A percentile compares a stretch with the other conserved stretches of the same genome.
Conservation (phyloP, 495 filamentous ascomycete species). For the Penicillium roqueforti region DNA sequence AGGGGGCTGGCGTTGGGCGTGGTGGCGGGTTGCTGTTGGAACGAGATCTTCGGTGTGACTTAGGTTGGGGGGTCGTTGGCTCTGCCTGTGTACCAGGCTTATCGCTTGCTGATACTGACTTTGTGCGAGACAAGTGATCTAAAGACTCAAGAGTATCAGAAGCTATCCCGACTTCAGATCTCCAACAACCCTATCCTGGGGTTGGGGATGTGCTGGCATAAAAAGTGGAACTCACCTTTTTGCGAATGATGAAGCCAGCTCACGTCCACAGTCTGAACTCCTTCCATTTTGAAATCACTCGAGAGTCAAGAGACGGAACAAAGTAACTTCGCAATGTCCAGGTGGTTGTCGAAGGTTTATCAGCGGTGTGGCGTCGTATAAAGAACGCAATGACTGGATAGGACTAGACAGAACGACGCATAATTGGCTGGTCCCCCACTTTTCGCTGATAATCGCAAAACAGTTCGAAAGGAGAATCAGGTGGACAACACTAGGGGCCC, state of each 20-base stretch:
- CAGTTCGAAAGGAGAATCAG: slow-evolving; percentile 1
- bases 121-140: slow-evolving; percentile 40
- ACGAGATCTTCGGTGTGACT: slow-evolving; percentile 23
- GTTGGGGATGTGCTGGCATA: neutral
- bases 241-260: slow-evolving; percentile 66
- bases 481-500: slow-evolving; percentile 6
- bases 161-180: slow-evolving; percentile 3
- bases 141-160: slow-evolving; percentile 8
- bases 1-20: slow-evolving; percentile 16
- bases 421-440: slow-evolving; percentile 27
- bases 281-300: slow-evolving; percentile 48
- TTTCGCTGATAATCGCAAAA: slow-evolving; percentile 3
- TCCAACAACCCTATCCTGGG: neutral
- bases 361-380: slow-evolving; percentile 24
- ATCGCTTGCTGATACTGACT: slow-evolving; percentile 37
- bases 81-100: slow-evolving; percentile 24
- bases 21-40: slow-evolving; percentile 24
- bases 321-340: neutral
- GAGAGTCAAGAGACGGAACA: neutral
- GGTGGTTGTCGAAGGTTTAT: slow-evolving; percentile 1
- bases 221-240: slow-evolving; percentile 46
- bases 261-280: slow-evolving; percentile 63
- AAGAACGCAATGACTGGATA: slow-evolving; percentile 18
- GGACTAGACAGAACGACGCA: slow-evolving; percentile 28
- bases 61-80: slow-evolving; percentile 14